phyloP scores from a whole-genome alignment of 2,329 filamentous ascomycete species.

The Pseudocercospora eumusae region DNA sequence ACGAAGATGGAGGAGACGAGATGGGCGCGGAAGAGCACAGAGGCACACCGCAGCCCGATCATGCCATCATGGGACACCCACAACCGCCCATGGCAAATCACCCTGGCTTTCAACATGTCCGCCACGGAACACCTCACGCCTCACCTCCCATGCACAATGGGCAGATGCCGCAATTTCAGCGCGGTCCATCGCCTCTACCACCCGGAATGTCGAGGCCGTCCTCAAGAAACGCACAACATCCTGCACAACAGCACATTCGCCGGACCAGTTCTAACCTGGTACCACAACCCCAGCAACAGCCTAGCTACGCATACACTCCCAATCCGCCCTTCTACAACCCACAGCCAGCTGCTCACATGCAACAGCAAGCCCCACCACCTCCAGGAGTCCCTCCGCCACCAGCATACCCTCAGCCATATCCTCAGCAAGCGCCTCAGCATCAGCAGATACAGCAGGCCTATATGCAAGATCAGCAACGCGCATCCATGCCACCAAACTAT shows the following conservation, averaged over 20 bases:
- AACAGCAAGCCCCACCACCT: conserved; percentile 37
- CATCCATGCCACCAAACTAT: conserved; percentile 72
- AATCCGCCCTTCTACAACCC: conserved; percentile 80
- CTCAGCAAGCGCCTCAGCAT: conserved; percentile 35
- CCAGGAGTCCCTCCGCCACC: conserved; percentile 29
- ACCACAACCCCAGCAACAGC: conserved; percentile 51
- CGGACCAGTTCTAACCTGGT: conserved; percentile 73
- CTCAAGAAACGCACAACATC: conserved; percentile 69
- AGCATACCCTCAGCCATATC: conserved; percentile 36
- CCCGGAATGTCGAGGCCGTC: conserved; percentile 72
- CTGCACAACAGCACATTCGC: conserved; percentile 67
- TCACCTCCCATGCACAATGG: conserved; percentile 86
- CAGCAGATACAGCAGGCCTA: conserved; percentile 66
- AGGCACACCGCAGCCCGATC: conserved; percentile 67
- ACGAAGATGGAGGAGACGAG: conserved; percentile 66
- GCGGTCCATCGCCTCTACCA: conserved; percentile 81
- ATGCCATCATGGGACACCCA: conserved; percentile 49
- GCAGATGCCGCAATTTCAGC: conserved; percentile 64
- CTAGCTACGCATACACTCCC: conserved; percentile 77
- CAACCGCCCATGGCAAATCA: conserved; percentile 48
- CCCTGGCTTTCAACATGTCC: conserved; percentile 73
- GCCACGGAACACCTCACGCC: conserved; percentile 78
- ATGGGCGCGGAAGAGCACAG: conserved; percentile 55
- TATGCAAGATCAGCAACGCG: conserved; percentile 72
- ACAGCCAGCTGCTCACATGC: conserved; percentile 57